Evolutionary conservation across 805 yeast genomes (phyloP), one percentile per base, ranked within the genome.

Genomic region (Ogataea henricii): DNA sequence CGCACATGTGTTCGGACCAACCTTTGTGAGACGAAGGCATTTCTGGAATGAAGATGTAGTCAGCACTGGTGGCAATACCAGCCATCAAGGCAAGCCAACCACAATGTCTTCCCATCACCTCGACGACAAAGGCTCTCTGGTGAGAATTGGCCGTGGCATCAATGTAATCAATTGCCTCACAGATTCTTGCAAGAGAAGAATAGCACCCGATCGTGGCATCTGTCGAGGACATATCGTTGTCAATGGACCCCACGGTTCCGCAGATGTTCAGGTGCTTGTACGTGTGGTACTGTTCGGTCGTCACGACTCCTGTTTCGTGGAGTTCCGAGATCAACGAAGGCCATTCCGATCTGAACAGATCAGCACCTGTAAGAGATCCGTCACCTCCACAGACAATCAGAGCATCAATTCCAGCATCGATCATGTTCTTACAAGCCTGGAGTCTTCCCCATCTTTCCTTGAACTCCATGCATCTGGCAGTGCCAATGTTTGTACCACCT

Each of bases 31-130:
- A 71, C 7, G 90, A 83, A 6, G 94, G 92, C 57, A 80, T 78
- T 66, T 87, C 95, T 14, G 95, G 95, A 54, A 87, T 85, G 59
- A 87, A 80, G 40, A 87, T 83, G 59, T 78, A 87, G 66, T 87
- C 95, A 2, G 95, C 92, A 54, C 90, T 81, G 13, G 89, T 82
- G 12, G 89, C 79, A 50, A 87, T 74, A 54, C 94, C 95, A 14
- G 92, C 83, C 86, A 85, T 81, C 52, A 87, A 70, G 1, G 87
- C 92, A 53, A 87, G 74, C 95, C 95, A 87, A 53, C 95, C 95
- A 72, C 95, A 87, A 65, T 87, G 90, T 68, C 95, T 77, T 51
- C 95, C 95, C 95, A 87, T 87, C 16, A 87, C 95, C 70, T 87
- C 95, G 35, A 87, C 82, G 34, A 87, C 88, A 60, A 87, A 87